These are phyloP conservation scores for Vigna trinervia DNA, from an alignment of 306 rosid species.

Conservation along the genomic window DNA sequence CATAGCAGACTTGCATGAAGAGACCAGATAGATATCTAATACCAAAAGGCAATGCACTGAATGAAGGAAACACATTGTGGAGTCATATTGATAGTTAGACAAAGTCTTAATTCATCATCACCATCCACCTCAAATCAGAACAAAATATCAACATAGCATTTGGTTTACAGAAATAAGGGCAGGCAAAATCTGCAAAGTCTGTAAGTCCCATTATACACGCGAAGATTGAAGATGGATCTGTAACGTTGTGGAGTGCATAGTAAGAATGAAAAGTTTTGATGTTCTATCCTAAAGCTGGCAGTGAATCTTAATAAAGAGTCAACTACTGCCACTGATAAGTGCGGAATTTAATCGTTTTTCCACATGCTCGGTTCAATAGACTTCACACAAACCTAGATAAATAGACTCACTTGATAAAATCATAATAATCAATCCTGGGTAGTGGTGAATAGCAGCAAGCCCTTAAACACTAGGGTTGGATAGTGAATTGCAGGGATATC, in stretches of 20 bases:
- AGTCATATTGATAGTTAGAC: not conserved
- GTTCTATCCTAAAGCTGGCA: not conserved
- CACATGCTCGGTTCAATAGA: not conserved
- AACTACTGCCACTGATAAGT: slow-evolving; percentile 8
- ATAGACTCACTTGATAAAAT: not conserved
- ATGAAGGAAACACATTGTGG: not conserved
- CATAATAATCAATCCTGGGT: not conserved
- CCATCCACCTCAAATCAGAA: not conserved
- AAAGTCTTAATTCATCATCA: slow-evolving; percentile 4
- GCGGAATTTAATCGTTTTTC: not conserved
- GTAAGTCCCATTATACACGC: not conserved
- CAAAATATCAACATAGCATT: slow-evolving; percentile 6
- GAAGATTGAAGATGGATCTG: slow-evolving; percentile 17
- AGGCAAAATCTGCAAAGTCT: not conserved
- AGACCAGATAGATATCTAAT: slow-evolving; percentile 11
- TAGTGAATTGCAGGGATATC: not conserved
- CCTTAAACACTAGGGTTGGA: no score
- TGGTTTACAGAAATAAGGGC: slow-evolving; percentile 2
- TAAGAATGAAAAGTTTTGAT: not conserved
- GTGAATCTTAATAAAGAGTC: not conserved
- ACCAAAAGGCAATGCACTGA: not conserved
- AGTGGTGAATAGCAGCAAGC: not conserved
- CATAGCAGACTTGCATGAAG: slow-evolving; percentile 6
- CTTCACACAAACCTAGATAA: not conserved
- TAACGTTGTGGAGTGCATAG: slow-evolving; percentile 23